Evolutionary conservation across 306 rosid species (phyloP).

Genomic region (Casuarina glauca): DNA sequence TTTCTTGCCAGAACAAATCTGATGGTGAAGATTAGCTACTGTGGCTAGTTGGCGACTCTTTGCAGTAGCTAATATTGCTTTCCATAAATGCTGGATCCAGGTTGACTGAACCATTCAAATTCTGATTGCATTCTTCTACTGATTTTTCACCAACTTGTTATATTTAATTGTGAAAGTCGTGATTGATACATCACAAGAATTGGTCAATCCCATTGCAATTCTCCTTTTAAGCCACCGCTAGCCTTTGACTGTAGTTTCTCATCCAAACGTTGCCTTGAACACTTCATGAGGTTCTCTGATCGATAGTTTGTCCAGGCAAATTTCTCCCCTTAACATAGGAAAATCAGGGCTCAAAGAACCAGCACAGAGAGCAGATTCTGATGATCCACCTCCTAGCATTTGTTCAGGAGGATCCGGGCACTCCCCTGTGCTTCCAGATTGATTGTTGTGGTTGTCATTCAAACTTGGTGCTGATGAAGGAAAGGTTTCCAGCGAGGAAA

Average conservation of each 20-base stretch:
- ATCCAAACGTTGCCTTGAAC: too few species aligned
- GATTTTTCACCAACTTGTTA: conserved; percentile 24
- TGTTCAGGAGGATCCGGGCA: background rate
- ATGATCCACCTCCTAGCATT: conserved; percentile 57
- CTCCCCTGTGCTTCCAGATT: too few species aligned
- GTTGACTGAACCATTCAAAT: too few species aligned
- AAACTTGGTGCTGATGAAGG: too few species aligned
- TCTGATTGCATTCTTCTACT: too few species aligned
- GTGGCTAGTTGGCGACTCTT: too few species aligned
- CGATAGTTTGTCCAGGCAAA: conserved; percentile 84
- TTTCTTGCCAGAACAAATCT: too few species aligned
- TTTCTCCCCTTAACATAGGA: conserved; percentile 59
- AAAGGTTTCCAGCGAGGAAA: too few species aligned
- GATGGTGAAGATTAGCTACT: too few species aligned
- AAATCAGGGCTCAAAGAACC: conserved; percentile 46
- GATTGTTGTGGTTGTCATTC: too few species aligned
- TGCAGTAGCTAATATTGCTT: too few species aligned
- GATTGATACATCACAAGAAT: conserved; percentile 73
- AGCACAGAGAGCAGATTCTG: conserved; percentile 52
- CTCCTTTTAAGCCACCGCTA: conserved; percentile 92
- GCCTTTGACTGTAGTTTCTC: conserved; percentile 54
- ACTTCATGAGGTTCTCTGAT: conserved; percentile 8
- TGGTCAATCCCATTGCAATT: conserved; percentile 90
- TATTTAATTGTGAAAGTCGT: conserved; percentile 66
- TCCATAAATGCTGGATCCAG: too few species aligned